Evolutionary conservation across 345 rosid genomes (phyloP).

Genomic region (Geranium brycei): DNA sequence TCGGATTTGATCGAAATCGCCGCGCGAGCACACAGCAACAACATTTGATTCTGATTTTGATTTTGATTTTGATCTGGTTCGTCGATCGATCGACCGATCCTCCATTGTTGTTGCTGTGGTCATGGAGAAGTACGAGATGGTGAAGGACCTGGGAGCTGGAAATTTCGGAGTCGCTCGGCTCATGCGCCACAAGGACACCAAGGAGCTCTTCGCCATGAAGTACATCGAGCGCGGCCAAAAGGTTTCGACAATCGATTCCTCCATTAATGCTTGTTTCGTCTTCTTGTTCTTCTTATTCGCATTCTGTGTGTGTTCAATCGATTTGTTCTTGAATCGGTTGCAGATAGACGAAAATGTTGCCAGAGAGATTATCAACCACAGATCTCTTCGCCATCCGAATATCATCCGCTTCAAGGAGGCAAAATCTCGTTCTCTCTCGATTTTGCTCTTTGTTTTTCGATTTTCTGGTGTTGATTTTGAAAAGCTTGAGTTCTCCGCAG

Average conservation of each 20-base stretch:
- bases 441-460: not conserved
- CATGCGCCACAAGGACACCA: slow-evolving; percentile 58
- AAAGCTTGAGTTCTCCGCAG: slow-evolving; percentile 19
- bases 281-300: not conserved
- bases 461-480: not conserved
- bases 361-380: slow-evolving; percentile 87
- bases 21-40: not conserved
- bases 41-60: not conserved
- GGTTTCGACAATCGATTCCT: slow-evolving; percentile 21
- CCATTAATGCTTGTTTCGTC: not conserved
- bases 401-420: slow-evolving; percentile 88
- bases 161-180: slow-evolving; percentile 90
- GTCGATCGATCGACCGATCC: not conserved
- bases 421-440: not conserved
- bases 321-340: not conserved
- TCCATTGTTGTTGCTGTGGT: not conserved
- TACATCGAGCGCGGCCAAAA: slow-evolving; percentile 80
- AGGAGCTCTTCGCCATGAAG: slow-evolving; percentile 86
- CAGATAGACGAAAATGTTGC: slow-evolving; percentile 95
- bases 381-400: slow-evolving; percentile 85
- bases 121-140: slow-evolving; percentile 74
- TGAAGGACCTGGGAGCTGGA: slow-evolving; percentile 78
- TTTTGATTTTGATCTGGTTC: no score
- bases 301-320: no score
- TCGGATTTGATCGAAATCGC: not conserved